Conservation (phyloP, 805 yeast genomes). For the Cyberlindnera petersonii region DNA sequence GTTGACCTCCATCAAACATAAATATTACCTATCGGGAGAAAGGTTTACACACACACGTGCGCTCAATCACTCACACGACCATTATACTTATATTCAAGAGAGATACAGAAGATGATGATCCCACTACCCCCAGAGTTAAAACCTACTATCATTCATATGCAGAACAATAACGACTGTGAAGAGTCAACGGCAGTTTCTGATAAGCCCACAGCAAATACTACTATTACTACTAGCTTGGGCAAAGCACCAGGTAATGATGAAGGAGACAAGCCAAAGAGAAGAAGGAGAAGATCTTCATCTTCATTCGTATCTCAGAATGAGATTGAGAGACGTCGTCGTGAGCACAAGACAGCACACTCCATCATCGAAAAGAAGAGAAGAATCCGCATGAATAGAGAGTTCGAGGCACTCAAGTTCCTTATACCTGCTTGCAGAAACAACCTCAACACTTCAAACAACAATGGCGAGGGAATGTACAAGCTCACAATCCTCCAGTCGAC, state of each 20-base stretch:
- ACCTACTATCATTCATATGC: slow-evolving; percentile 44
- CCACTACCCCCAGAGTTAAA: slow-evolving; percentile 47
- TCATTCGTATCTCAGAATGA: slow-evolving; percentile 27
- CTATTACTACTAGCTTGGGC: no score
- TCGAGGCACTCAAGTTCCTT: slow-evolving; percentile 71
- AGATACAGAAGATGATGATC: slow-evolving; percentile 18
- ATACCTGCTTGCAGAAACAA: slow-evolving; percentile 71
- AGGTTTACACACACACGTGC: no score
- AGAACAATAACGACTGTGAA: slow-evolving; percentile 17
- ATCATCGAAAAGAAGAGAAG: slow-evolving; percentile 78
- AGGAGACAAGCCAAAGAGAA: slow-evolving; percentile 18
- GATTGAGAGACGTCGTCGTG: slow-evolving; percentile 40
- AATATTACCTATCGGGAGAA: no score
- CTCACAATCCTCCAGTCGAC: slow-evolving; percentile 78
- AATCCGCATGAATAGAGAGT: slow-evolving; percentile 75
- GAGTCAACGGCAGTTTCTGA: slow-evolving; percentile 8
- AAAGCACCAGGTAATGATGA: slow-evolving; percentile 5
- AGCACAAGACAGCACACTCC: slow-evolving; percentile 60
- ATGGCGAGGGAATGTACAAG: slow-evolving; percentile 68
- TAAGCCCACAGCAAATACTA: slow-evolving; percentile 8
- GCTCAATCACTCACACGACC: no score
- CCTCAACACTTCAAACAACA: slow-evolving; percentile 18
- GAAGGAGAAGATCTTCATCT: slow-evolving; percentile 25
- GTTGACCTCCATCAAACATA: no score
- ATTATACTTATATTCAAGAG: no score